Evolutionary conservation across 2,329 filamentous ascomycete genomes (phyloP).

Genomic region (Pseudonectria buxi): DNA sequence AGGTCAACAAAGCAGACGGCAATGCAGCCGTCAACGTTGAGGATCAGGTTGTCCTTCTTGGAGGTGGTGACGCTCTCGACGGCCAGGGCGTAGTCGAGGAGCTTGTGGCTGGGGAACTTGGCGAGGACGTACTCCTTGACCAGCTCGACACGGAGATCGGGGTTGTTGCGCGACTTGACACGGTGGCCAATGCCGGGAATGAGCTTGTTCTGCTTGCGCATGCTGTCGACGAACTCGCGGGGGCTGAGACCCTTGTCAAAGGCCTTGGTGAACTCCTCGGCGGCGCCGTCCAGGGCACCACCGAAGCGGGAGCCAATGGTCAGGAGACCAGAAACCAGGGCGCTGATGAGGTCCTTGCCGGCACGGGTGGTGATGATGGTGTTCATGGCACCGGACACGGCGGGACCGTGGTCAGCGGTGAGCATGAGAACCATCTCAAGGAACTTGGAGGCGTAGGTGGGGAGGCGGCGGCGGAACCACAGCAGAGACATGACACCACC

Average conservation of each 20-base stretch:
- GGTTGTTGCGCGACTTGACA: constrained; percentile 99
- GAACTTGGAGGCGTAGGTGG: constrained; percentile 95
- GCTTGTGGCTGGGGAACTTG: constrained; percentile 96
- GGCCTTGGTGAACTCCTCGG: constrained; percentile 96
- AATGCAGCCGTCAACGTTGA: constrained; percentile 97
- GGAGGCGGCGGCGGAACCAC: constrained; percentile 98
- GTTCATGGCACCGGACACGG: constrained; percentile 99
- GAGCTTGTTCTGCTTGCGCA: constrained; percentile 99
- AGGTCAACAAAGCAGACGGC: constrained; percentile 98
- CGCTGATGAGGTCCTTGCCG: constrained; percentile 95
- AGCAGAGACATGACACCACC: constrained; percentile 99
- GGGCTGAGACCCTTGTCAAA: constrained; percentile 97
- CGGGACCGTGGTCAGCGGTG: constrained; percentile 96
- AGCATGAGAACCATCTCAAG: constrained; percentile 99
- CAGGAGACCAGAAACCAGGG: constrained; percentile 90
- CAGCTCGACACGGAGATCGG: constrained; percentile 97
- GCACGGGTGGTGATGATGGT: constrained; percentile 99
- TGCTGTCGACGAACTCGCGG: constrained; percentile 96
- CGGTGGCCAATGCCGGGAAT: constrained; percentile 99
- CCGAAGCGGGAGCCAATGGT: constrained; percentile 98
- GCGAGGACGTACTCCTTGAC: constrained; percentile 98
- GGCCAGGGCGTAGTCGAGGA: constrained; percentile 96
- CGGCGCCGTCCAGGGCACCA: constrained; percentile 95
- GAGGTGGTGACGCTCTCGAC: constrained; percentile 97
- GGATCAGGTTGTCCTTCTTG: constrained; percentile 99